Base-by-base conservation (phyloP, 2,329 filamentous ascomycete species). In the Beauveria brongniartii region DNA sequence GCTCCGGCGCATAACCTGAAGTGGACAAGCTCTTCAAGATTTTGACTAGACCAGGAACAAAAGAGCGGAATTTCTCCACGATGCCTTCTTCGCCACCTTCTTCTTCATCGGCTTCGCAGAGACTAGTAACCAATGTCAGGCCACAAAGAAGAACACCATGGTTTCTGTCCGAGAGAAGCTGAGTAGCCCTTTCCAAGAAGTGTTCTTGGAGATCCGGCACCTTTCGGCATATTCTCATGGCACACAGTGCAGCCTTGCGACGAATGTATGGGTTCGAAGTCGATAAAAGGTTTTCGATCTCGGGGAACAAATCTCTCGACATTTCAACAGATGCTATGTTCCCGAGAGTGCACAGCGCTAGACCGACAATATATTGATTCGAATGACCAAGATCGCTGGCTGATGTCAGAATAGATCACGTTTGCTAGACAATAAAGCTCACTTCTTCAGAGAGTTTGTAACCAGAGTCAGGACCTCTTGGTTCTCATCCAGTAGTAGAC, bases 261-360 rank as follows among this genome's bases (percentile, higher is more conserved):
- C 94, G 85, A 71, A 99, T 97, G 73, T 99, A 99, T n/a, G 94
- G 94, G 73, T 99, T 99, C 58, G 92, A 88, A 54, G 92, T 97
- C 47, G 92, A 89, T 65, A 99, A 80, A 54, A 97, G 86, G 63
- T 84, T 90, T 75, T 99, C 95, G 73, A 99, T 90, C 80, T 99
- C 93, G 67, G 92, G 85, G 74, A 99, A 99, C 22, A 99, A 80
- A 76, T 99, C 94, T 80, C 94, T 84, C 20, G 94, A 96, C 94
- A 99, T 99, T 74, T 99, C 94, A 70, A 97, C 82, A 1, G 93
- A 97, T 62, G 95, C 93, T 68, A 99, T 99, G 74, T 99, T 99
- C 67, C 93, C 94, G 22, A 99, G 84, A 0, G 95, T 97, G 73
- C 93, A 97, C 37, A 99, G 86, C 63, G 94, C 94, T 56, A 99